Evolutionary conservation across 2,329 filamentous ascomycete species (phyloP).

Genomic region (Alternaria dauci): DNA sequence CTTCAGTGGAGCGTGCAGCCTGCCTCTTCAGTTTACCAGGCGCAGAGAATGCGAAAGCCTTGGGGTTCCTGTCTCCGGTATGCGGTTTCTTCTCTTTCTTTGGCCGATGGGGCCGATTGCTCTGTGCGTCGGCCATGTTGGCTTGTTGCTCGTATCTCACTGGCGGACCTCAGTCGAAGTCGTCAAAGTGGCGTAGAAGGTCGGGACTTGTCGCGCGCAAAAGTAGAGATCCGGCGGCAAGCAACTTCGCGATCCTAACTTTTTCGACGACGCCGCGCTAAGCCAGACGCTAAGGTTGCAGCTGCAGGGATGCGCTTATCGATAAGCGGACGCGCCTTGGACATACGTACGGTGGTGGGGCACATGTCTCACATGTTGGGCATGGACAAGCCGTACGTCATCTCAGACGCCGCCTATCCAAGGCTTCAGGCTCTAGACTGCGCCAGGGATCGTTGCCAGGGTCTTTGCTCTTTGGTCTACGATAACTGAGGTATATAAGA

Average conservation of each 20-base stretch:
- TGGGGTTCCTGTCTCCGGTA: constrained; percentile 78
- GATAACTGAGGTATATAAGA: constrained; percentile 34
- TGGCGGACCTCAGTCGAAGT: neutral
- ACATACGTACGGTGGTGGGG: constrained; percentile 21
- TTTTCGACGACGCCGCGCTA: constrained; percentile 38
- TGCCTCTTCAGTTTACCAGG: constrained; percentile 82
- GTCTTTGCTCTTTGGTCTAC: constrained; percentile 8
- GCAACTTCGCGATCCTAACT: constrained; percentile 22
- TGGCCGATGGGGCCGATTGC: constrained; percentile 84
- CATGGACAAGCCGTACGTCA: constrained; percentile 31
- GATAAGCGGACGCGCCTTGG: constrained; percentile 36
- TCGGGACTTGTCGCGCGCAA: constrained; percentile 15
- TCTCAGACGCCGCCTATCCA: constrained; percentile 34
- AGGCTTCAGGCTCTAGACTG: constrained; percentile 37
- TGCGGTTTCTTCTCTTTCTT: constrained; percentile 88
- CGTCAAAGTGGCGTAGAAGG: constrained; percentile 1
- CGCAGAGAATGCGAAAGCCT: constrained; percentile 85
- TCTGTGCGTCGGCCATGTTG: constrained; percentile 69
- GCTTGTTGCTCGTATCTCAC: neutral
- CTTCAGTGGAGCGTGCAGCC: constrained; percentile 76
- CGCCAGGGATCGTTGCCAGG: constrained; percentile 6
- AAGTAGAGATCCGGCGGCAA: constrained; percentile 13
- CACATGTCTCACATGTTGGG: constrained; percentile 17
- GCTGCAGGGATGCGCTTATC: constrained; percentile 43
- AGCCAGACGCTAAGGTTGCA: constrained; percentile 33